These are phyloP conservation scores for Nephelium lappaceum DNA, from an alignment of 345 rosid species.

Conservation along the genomic window DNA sequence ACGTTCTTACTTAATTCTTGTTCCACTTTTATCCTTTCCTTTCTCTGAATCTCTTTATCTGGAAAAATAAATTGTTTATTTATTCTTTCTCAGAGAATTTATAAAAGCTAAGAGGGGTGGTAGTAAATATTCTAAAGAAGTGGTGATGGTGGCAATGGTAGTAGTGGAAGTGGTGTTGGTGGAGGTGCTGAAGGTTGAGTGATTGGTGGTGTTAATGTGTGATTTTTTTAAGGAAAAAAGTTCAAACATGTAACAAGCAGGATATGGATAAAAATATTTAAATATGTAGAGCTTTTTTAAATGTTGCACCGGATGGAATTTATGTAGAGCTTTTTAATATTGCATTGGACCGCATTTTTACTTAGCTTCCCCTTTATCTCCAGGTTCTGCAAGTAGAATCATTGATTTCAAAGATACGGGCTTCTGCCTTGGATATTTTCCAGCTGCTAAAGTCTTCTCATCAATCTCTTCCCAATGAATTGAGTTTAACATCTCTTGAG, in stretches of 20 bases:
- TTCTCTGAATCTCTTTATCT: not conserved
- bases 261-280: not conserved
- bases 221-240: not conserved
- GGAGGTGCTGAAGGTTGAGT: not conserved
- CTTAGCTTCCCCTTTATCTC: constrained; percentile 26
- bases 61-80: not conserved
- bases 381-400: constrained; percentile 85
- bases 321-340: not conserved
- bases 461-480: constrained; percentile 57
- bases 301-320: not conserved
- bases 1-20: constrained; percentile 5
- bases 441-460: constrained; percentile 59
- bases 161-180: not conserved
- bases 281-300: not conserved
- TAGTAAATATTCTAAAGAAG: not conserved
- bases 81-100: not conserved
- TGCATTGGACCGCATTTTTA: not conserved
- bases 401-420: constrained; percentile 62
- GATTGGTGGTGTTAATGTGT: not conserved
- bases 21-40: not conserved
- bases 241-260: not conserved
- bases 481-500: constrained; percentile 76
- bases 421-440: constrained; percentile 55
- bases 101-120: not conserved
- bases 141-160: not conserved